Conservation (phyloP, 1,284 basidiomycete species). For the Ganoderma resinaceum region DNA sequence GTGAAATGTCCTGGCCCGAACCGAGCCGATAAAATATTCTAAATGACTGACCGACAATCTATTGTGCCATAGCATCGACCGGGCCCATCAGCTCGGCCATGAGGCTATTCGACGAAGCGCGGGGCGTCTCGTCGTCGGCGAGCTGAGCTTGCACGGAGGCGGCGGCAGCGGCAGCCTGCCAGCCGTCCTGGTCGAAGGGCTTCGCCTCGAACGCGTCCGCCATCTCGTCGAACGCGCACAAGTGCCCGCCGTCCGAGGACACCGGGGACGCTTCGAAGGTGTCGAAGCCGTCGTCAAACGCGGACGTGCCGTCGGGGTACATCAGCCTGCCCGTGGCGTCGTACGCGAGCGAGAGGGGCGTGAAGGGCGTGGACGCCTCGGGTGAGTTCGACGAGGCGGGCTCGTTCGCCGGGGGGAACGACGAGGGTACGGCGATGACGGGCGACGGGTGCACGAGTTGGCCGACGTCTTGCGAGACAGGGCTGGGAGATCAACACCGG, state of each 20-base stretch:
- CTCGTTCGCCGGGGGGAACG: background rate
- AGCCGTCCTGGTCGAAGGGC: background rate
- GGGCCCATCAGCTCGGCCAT: background rate
- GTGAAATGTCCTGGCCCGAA: background rate
- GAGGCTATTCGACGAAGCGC: background rate
- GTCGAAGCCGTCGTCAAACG: slow-evolving; percentile 7
- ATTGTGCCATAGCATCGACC: background rate
- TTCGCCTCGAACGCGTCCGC: slow-evolving; percentile 16
- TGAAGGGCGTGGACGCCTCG: slow-evolving; percentile 11
- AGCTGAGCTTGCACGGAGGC: background rate
- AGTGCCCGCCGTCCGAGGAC: slow-evolving; percentile 10
- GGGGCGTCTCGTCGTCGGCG: background rate
- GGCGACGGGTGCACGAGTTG: background rate
- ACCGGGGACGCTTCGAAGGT: slow-evolving; percentile 1
- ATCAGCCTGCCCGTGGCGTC: slow-evolving; percentile 2
- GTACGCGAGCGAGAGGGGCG: slow-evolving; percentile 29
- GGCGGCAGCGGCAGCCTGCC: background rate
- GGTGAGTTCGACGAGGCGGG: background rate
- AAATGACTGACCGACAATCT: background rate
- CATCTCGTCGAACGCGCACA: slow-evolving; percentile 14
- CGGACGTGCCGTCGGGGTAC: slow-evolving; percentile 22
- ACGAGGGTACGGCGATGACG: background rate
- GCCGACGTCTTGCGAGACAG: slow-evolving; percentile 5
- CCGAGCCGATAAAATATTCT: background rate
- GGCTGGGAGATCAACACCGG: background rate